Evolutionary conservation across 768 basidiomycete genomes (phyloP).

Genomic region (Pseudohyphozyma bogoriensis): DNA sequence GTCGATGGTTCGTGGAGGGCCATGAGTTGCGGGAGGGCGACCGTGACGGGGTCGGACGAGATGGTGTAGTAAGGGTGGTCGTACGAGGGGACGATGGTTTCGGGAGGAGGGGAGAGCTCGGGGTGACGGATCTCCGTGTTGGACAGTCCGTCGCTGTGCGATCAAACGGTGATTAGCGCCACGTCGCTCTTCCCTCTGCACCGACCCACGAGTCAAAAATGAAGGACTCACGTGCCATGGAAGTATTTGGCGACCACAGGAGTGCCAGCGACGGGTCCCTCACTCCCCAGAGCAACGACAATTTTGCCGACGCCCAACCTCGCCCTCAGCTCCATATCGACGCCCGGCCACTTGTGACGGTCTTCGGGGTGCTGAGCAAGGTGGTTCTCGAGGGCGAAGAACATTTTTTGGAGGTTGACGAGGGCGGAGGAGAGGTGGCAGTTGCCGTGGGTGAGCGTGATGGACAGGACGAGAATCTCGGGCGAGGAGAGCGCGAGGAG

Average conservation of each 20-base stretch:
- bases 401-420: conserved; percentile 36
- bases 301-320: conserved; percentile 42
- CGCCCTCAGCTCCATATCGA: conserved; percentile 37
- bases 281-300: conserved; percentile 55
- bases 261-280: conserved; percentile 59
- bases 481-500: conserved; percentile 71
- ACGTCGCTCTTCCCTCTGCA: no score
- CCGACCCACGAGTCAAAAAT: neutral
- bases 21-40: conserved; percentile 46
- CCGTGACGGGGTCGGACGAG: conserved; percentile 14
- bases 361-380: conserved; percentile 47
- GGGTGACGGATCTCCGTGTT: conserved; percentile 32
- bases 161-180: neutral
- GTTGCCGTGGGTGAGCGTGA: conserved; percentile 70
- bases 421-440: conserved; percentile 44
- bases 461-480: conserved; percentile 67
- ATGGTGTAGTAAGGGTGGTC: conserved; percentile 9
- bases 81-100: no score
- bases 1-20: conserved; percentile 46
- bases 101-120: conserved; percentile 22
- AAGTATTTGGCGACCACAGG: conserved; percentile 72
- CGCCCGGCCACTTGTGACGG: conserved; percentile 53
- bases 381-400: conserved; percentile 33
- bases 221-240: conserved; percentile 54
- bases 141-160: conserved; percentile 32